Evolutionary conservation across 1,284 basidiomycete species (phyloP), one percentile per base, ranked within the genome.

Genomic region (Ceratorhiza oryzae-sativae): DNA sequence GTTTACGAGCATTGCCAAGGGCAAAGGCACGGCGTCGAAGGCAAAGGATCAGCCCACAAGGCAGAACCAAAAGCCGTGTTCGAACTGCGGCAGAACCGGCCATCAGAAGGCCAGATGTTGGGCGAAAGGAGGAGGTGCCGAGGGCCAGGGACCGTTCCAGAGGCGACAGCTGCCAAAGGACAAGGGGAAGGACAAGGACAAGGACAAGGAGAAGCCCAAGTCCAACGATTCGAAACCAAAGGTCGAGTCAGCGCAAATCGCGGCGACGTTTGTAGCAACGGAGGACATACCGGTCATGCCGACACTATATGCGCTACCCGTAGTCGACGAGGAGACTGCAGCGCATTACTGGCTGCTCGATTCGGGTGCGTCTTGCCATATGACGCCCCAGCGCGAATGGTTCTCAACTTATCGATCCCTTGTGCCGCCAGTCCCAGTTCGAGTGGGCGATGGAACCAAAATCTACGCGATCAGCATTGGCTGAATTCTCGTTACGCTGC

Each of bases 121-220:
- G 72, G 63, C 67, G 18, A 56, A 71, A 32, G 80, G 80, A 15
- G 79, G 79, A 1, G 68, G 68, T 5, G 71, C 61, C 15, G 72
- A 71, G 42, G 72, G 61, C 30, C 32, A 45, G 8, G 67, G 56
- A 41, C 56, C 56, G n/a, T 27, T 6, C 25, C 56, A 59, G 36
- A 34, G 55, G 55, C 32, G 15, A 58, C 34, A 27, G 30, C 6
- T 4, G 6, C 23, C 23, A n/a, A 48, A 48, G 20, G 45, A 8
- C n/a, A n/a, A n/a, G n/a, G n/a, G n/a, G n/a, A n/a, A n/a, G n/a
- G n/a, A n/a, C n/a, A n/a, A n/a, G n/a, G n/a, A n/a, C n/a, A n/a
- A n/a, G n/a, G n/a, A n/a, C 10, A 20, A 15, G 20, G 46, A 51
- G 8, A 39, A 39, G 36, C 8, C 36, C 8, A 51, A 51, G 23